A percentile compares a stretch with the other conserved stretches of the same genome.
Evolutionary conservation across 306 rosid species (phyloP).

Genomic region (Hippophae gyantsensis): DNA sequence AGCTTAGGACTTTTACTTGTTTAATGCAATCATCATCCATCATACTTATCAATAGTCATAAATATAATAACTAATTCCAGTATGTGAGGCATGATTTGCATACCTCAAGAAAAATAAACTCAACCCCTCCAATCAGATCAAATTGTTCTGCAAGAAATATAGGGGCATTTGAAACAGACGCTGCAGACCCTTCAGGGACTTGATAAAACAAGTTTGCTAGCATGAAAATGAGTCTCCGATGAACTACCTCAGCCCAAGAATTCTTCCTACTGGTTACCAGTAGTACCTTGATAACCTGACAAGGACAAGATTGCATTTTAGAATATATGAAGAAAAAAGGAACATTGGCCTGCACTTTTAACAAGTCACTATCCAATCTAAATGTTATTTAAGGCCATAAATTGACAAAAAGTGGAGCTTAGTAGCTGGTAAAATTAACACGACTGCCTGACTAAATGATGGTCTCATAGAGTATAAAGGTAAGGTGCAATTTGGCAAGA

Average conservation of each 20-base stretch:
- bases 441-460: too few relatives aligned
- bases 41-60: slow-evolving; percentile 4
- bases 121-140: slow-evolving; percentile 89
- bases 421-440: too few relatives aligned
- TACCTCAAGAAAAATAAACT: slow-evolving; percentile 86
- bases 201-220: slow-evolving; percentile 90
- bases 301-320: slow-evolving; percentile 12
- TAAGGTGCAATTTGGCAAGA: too few relatives aligned
- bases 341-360: too few relatives aligned
- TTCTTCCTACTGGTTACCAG: slow-evolving; percentile 64
- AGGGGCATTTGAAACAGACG: slow-evolving; percentile 33
- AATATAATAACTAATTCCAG: background rate
- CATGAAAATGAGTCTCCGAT: slow-evolving; percentile 82
- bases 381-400: too few relatives aligned
- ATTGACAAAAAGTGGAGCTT: too few relatives aligned
- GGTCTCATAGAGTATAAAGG: too few relatives aligned
- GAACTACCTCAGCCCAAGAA: slow-evolving; percentile 97
- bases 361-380: too few relatives aligned
- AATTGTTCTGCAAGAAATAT: slow-evolving; percentile 75
- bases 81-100: slow-evolving; percentile 10
- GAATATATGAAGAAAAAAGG: slow-evolving; percentile 10
- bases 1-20: too few relatives aligned
- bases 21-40: background rate
- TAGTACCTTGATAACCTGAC: slow-evolving; percentile 71
- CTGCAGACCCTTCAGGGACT: slow-evolving; percentile 43